These are phyloP conservation scores for Gloeopeniophorella convolvens DNA, from an alignment of 768 basidiomycete species.

Conservation along the genomic window DNA sequence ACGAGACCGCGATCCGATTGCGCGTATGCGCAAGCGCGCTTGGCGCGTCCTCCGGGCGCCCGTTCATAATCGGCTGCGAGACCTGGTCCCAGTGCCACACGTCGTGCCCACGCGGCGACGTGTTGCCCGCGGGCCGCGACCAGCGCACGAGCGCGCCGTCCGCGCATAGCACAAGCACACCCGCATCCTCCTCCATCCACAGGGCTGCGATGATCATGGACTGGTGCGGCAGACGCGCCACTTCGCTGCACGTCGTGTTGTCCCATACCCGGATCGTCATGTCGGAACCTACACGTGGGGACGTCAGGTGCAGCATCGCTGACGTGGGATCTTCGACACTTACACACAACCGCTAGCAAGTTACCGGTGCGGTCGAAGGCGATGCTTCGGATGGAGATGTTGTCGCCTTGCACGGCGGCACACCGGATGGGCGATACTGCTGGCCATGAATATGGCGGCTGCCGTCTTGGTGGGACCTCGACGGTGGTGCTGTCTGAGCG, in stretches of 20 bases:
- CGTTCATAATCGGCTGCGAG: constrained; percentile 5
- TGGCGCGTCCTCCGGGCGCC: constrained; percentile 16
- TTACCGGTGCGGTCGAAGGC: constrained; percentile 48
- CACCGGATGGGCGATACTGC: constrained; percentile 35
- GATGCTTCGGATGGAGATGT: constrained; percentile 42
- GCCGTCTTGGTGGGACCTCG: constrained; percentile 23
- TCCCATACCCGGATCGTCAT: constrained; percentile 55
- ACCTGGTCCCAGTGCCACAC: constrained; percentile 17
- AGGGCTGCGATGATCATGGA: constrained; percentile 41
- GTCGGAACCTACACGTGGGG: constrained; percentile 43
- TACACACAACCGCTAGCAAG: constrained; percentile 52
- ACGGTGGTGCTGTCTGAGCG: constrained; percentile 1
- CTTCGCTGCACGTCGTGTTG: constrained; percentile 40
- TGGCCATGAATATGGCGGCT: constrained; percentile 42
- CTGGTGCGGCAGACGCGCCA: constrained; percentile 50
- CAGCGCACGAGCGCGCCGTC: constrained; percentile 55
- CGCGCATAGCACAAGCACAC: constrained; percentile 31
- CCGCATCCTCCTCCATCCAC: constrained; percentile 40
- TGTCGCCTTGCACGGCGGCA: constrained; percentile 38
- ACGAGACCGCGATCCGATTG: constrained; percentile 20
- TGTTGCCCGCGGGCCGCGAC: constrained; percentile 44
- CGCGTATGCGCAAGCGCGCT: constrained; percentile 18
- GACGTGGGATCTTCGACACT: constrained; percentile 24
- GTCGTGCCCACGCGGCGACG: constrained; percentile 11
- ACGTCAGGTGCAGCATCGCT: too few relatives aligned